Percentiles rank a stretch among this genome's conserved stretches.
Conservation (phyloP, 192 early-diverging fungal genomes). For the Lobosporangium transversale region DNA sequence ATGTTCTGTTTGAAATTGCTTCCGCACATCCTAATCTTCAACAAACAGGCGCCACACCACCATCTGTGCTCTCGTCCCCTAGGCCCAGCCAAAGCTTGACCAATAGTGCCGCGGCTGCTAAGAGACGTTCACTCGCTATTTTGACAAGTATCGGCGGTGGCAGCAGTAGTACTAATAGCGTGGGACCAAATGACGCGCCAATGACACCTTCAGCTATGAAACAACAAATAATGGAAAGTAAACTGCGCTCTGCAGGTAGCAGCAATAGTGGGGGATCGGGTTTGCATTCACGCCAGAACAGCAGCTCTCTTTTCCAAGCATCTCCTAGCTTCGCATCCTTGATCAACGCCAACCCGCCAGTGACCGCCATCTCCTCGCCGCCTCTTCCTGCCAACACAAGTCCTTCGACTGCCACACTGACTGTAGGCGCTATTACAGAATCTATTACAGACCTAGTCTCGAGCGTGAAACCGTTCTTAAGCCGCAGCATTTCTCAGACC, state of each 20-base stretch:
- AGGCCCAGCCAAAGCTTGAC: conserved; percentile 20
- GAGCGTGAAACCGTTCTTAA: conserved; percentile 33
- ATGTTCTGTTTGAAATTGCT: conserved; percentile 36
- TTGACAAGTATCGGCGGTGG: conserved; percentile 3
- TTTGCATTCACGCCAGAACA: conserved; percentile 2
- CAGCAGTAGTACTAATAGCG: neutral
- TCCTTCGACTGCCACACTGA: conserved; percentile 22
- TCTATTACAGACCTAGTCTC: conserved; percentile 41
- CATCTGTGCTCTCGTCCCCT: conserved; percentile 9
- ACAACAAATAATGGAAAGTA: conserved; percentile 45
- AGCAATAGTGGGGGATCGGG: conserved; percentile 1
- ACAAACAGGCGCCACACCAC: neutral
- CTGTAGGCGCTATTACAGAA: conserved; percentile 24
- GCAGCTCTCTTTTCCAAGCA: conserved; percentile 11
- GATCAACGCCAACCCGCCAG: conserved; percentile 5
- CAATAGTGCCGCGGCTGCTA: conserved; percentile 3
- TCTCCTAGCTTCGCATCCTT: neutral
- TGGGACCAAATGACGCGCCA: conserved; percentile 3
- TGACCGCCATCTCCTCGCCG: conserved; percentile 23
- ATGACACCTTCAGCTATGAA: conserved; percentile 46
- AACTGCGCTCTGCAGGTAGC: conserved; percentile 13
- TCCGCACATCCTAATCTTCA: neutral
- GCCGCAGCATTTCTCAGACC: conserved; percentile 24
- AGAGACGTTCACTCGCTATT: conserved; percentile 31
- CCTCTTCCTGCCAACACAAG: conserved; percentile 5